Evolutionary conservation across 2,329 filamentous ascomycete genomes (phyloP).

Genomic region (Cladosporium colombiae): DNA sequence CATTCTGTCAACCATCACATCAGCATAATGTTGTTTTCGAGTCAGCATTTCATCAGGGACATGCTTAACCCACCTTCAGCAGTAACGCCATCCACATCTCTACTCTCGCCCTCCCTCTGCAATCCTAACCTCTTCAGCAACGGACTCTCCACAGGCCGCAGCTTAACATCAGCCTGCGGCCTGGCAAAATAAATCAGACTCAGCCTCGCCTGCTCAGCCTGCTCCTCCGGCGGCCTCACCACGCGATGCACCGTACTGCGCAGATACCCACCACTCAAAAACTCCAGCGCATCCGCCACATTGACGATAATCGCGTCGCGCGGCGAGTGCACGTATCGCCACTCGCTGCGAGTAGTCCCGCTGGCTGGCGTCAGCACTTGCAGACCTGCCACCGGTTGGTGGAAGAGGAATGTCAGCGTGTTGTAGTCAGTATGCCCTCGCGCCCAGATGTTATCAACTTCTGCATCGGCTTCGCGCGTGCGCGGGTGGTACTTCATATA

Average conservation of each 20-base stretch:
- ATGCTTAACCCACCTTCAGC: slow-evolving; percentile 30
- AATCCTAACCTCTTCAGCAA: slow-evolving; percentile 38
- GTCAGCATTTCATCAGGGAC: slow-evolving; percentile 20
- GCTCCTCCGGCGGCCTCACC: slow-evolving; percentile 50
- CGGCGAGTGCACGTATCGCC: slow-evolving; percentile 45
- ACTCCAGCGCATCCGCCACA: slow-evolving; percentile 43
- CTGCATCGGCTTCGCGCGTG: slow-evolving; percentile 23
- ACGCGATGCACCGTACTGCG: slow-evolving; percentile 54
- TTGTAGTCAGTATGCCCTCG: slow-evolving; percentile 46
- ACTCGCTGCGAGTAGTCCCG: slow-evolving; percentile 36
- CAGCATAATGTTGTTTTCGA: slow-evolving; percentile 33
- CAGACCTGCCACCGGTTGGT: slow-evolving; percentile 8
- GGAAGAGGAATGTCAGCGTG: slow-evolving; percentile 40
- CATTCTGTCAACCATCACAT: slow-evolving; percentile 21
- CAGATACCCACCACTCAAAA: slow-evolving; percentile 45
- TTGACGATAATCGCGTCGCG: slow-evolving; percentile 45
- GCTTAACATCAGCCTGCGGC: slow-evolving; percentile 39
- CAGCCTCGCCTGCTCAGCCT: slow-evolving; percentile 46
- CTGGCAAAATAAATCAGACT: slow-evolving; percentile 47
- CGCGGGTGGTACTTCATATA: slow-evolving; percentile 33
- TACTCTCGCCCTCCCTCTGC: slow-evolving; percentile 41
- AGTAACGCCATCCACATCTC: slow-evolving; percentile 36
- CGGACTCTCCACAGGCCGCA: slow-evolving; percentile 48
- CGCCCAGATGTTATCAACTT: slow-evolving; percentile 24
- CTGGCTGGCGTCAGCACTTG: slow-evolving; percentile 2